Percentiles rank a stretch among this genome's conserved stretches.
Evolutionary conservation across 495 filamentous ascomycete species (phyloP).

Genomic region (Symbiotaphrina buchneri): DNA sequence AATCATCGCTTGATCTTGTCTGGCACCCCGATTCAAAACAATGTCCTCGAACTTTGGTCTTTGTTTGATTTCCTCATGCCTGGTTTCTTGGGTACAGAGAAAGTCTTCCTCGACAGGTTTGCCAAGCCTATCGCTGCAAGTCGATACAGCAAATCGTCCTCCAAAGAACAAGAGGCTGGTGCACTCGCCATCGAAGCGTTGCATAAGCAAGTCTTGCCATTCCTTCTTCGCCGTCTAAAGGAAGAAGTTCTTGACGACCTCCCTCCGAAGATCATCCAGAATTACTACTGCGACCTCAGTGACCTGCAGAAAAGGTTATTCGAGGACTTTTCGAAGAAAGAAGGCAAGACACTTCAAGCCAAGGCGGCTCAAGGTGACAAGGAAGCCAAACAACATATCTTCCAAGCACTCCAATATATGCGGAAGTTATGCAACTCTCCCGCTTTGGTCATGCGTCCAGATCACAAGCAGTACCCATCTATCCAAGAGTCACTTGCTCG

Average conservation of each 20-base stretch:
- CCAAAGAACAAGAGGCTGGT: slow-evolving; percentile 94
- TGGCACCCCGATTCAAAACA: slow-evolving; percentile 96
- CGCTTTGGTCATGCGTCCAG: slow-evolving; percentile 81
- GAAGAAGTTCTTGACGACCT: slow-evolving; percentile 94
- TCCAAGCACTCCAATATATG: slow-evolving; percentile 98
- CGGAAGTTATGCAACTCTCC: slow-evolving; percentile 96
- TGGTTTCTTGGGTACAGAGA: slow-evolving; percentile 93
- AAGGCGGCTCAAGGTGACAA: slow-evolving; percentile 63
- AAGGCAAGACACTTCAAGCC: slow-evolving; percentile 58
- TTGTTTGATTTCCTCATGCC: slow-evolving; percentile 99
- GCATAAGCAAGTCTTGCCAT: slow-evolving; percentile 93
- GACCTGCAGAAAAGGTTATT: slow-evolving; percentile 88
- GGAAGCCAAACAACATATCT: slow-evolving; percentile 91
- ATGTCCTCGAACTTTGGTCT: slow-evolving; percentile 95
- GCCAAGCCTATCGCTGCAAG: slow-evolving; percentile 92
- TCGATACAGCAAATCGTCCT: slow-evolving; percentile 87
- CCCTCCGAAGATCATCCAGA: slow-evolving; percentile 95
- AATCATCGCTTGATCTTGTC: slow-evolving; percentile 93
- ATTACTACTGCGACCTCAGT: slow-evolving; percentile 98
- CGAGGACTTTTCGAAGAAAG: slow-evolving; percentile 86
- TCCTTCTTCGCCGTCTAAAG: slow-evolving; percentile 88
- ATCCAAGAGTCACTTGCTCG: slow-evolving; percentile 49
- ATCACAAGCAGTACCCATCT: slow-evolving; percentile 73
- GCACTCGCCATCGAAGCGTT: slow-evolving; percentile 89
- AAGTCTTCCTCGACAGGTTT: slow-evolving; percentile 92